Conservation (phyloP, 2,329 filamentous ascomycete genomes). For the Neonectria hederae region DNA sequence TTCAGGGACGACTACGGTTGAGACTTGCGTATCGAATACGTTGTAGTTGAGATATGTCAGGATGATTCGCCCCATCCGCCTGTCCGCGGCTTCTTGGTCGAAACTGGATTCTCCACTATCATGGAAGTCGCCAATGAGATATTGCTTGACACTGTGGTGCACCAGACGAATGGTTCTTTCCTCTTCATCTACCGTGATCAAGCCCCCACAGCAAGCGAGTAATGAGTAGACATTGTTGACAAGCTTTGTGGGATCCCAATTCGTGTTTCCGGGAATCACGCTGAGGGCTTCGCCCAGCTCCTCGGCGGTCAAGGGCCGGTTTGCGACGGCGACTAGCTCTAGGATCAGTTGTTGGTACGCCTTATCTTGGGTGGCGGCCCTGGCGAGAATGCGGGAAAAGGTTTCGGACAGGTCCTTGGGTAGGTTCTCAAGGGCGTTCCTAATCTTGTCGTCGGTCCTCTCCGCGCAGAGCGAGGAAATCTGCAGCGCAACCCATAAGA, state of each 20-base stretch:
- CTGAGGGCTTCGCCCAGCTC: slow-evolving; percentile 53
- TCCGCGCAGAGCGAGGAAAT: slow-evolving; percentile 47
- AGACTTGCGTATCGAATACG: slow-evolving; percentile 6
- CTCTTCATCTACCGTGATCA: slow-evolving; percentile 49
- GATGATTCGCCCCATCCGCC: not conserved
- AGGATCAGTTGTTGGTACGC: slow-evolving; percentile 43
- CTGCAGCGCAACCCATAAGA: slow-evolving; percentile 50
- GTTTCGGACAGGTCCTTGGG: slow-evolving; percentile 45
- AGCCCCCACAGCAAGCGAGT: slow-evolving; percentile 46
- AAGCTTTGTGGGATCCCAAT: slow-evolving; percentile 33
- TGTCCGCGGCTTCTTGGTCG: not conserved
- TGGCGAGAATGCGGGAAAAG: slow-evolving; percentile 44
- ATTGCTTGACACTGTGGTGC: slow-evolving; percentile 50
- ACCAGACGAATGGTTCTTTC: slow-evolving; percentile 43
- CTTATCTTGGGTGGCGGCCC: slow-evolving; percentile 15
- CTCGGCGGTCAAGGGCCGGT: slow-evolving; percentile 42
- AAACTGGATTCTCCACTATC: not conserved
- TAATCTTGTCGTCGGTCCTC: slow-evolving; percentile 49
- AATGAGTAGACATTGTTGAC: slow-evolving; percentile 39
- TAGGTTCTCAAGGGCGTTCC: slow-evolving; percentile 43
- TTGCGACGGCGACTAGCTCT: slow-evolving; percentile 44
- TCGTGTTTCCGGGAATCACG: slow-evolving; percentile 44
- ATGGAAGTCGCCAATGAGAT: slow-evolving; percentile 36
- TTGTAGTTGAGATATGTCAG: slow-evolving; percentile 19
- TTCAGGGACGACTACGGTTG: not conserved